Evolutionary conservation across 1,284 basidiomycete species (phyloP).

Genomic region (Cryptococcus neoformans): DNA sequence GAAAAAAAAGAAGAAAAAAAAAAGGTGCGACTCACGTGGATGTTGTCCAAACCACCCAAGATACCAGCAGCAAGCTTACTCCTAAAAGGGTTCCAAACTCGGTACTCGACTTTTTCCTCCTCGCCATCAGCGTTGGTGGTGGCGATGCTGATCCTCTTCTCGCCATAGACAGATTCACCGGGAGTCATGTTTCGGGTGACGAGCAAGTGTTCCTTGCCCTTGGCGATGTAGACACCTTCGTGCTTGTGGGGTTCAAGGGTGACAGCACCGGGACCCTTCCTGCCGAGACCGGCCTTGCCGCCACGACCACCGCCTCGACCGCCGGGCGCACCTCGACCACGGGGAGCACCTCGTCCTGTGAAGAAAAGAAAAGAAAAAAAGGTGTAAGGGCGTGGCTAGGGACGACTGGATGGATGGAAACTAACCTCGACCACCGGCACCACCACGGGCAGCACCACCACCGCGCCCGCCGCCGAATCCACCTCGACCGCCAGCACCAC

Average conservation of each 20-base stretch:
- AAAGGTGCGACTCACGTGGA: constrained; percentile 56
- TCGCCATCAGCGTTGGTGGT: constrained; percentile 59
- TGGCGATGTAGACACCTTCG: constrained; percentile 88
- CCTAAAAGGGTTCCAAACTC: constrained; percentile 99
- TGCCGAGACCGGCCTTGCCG: constrained; percentile 54
- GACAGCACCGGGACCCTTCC: constrained; percentile 75
- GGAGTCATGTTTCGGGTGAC: constrained; percentile 98
- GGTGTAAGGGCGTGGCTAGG: background rate
- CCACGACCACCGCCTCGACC: constrained; percentile 51
- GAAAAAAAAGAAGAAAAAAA: background rate
- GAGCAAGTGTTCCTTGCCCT: constrained; percentile 89
- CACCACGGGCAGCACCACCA: constrained; percentile 28
- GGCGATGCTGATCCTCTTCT: constrained; percentile 89
- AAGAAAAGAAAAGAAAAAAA: background rate
- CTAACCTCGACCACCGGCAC: constrained; percentile 26
- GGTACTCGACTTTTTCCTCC: constrained; percentile 90
- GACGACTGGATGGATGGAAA: background rate
- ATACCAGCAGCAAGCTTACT: constrained; percentile 97
- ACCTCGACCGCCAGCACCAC: constrained; percentile 38
- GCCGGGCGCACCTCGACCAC: constrained; percentile 52
- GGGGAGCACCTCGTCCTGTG: constrained; percentile 36
- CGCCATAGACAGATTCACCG: constrained; percentile 97
- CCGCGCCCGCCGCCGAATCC: constrained; percentile 35
- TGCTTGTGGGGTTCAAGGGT: constrained; percentile 96
- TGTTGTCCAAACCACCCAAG: constrained; percentile 89